Evolutionary conservation across 257 asterid genomes (phyloP), one percentile per base, ranked within the genome.

Genomic region (Solanum chaucha): DNA sequence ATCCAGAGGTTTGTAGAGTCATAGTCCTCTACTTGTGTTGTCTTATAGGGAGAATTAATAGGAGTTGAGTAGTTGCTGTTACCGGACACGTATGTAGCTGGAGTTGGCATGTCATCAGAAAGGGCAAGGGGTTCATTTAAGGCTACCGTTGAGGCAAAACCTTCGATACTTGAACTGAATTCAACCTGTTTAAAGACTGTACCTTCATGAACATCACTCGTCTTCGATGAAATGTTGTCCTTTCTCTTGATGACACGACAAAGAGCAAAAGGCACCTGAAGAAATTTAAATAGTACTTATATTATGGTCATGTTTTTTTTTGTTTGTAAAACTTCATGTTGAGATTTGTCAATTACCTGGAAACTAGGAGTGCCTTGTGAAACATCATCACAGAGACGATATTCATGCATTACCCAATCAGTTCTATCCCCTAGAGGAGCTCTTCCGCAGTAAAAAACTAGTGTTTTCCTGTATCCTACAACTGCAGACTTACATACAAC

Each of bases 351-450:
- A 28, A 22, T 6, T 86, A 92, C 94, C 91, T 88, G 92, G 88
- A 90, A 90, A 88, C 59, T 90, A 51, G 87, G 90, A 82, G 86
- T 88, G 89, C 90, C 90, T 71, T 88, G 92, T 81, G 91, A 89
- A 68, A 87, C 90, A 86, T 88, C 93, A 36, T 89, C 93, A 68
- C 90, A 89, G 3, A 92, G 91, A 19, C 94, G 94, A 85, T 91
- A 92, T 82, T 92, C 94, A 17, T 91, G 93, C 94, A 92, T 92
- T 34, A 92, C 89, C 93, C 94, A 92, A 86, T 89, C 91, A 4
- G 93, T 89, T 86, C 94, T 91, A 83, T 92, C 89, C 87, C 94
- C 94, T 0, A 89, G 78, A 24, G 94, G 94, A 15, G 94, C 94
- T 90, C 93, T 88, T 86, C 94, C 94, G 2, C 88, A 41, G 68